Percentiles rank a stretch among this genome's conserved stretches.
phyloP scores from a whole-genome alignment of 2,329 filamentous ascomycete species.

The Fusarium keratoplasticum region DNA sequence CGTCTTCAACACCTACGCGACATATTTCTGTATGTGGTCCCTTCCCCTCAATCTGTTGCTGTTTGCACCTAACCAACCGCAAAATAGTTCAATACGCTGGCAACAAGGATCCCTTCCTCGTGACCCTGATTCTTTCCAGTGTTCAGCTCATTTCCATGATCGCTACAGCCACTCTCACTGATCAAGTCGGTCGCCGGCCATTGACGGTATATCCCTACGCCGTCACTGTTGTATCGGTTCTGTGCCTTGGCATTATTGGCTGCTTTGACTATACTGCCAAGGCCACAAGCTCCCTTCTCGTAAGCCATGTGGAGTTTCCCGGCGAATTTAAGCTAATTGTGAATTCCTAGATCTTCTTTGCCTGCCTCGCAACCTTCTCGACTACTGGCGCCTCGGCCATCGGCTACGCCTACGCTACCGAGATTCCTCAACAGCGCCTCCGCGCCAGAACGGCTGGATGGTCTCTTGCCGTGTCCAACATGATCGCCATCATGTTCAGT shows the following conservation, averaged over 20 bases:
- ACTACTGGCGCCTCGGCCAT: slow-evolving; percentile 26
- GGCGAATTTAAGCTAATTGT: neutral
- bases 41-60: neutral
- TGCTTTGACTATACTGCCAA: slow-evolving; percentile 30
- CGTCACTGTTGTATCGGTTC: slow-evolving; percentile 18
- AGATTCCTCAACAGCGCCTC: slow-evolving; percentile 21
- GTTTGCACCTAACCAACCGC: neutral
- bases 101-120: slow-evolving; percentile 29
- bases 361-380: slow-evolving; percentile 27
- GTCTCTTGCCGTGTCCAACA: slow-evolving; percentile 52
- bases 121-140: slow-evolving; percentile 16
- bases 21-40: slow-evolving; percentile 16
- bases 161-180: slow-evolving; percentile 18
- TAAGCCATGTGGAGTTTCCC: neutral
- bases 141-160: slow-evolving; percentile 29
- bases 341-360: slow-evolving; percentile 19
- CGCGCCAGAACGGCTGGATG: slow-evolving; percentile 21
- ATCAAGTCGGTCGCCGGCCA: slow-evolving; percentile 19
- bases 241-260: slow-evolving; percentile 26
- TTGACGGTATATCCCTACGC: slow-evolving; percentile 21
- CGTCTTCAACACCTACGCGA: slow-evolving; percentile 31
- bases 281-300: slow-evolving; percentile 22
- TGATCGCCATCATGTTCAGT: slow-evolving; percentile 57
- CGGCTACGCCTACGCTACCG: slow-evolving; percentile 23
- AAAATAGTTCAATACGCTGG: slow-evolving; percentile 24